Conservation (phyloP, 2,329 filamentous ascomycete genomes). For the Neonectria sp. region DNA sequence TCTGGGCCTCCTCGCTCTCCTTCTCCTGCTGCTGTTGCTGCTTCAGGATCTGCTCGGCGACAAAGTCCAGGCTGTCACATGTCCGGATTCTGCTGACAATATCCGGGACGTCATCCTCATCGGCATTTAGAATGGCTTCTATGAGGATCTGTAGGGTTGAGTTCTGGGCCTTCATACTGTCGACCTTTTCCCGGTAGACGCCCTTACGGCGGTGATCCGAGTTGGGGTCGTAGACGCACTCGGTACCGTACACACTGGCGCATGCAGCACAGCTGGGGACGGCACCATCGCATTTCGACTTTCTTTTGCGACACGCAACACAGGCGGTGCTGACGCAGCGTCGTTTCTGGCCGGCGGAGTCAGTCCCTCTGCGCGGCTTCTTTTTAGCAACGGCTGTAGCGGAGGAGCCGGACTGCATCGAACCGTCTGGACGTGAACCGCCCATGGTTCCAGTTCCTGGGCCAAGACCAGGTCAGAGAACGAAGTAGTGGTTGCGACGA, state of each 20-base stretch:
- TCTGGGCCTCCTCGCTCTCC: constrained; percentile 59
- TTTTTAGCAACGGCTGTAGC: constrained; percentile 55
- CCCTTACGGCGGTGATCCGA: constrained; percentile 97
- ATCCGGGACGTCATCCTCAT: constrained; percentile 86
- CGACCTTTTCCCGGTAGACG: constrained; percentile 94
- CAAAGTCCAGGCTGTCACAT: constrained; percentile 77
- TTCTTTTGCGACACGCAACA: constrained; percentile 83
- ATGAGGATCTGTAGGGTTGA: constrained; percentile 94
- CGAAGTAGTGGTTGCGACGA: not conserved
- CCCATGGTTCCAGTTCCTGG: constrained; percentile 37
- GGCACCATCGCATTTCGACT: constrained; percentile 93
- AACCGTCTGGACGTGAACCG: constrained; percentile 30
- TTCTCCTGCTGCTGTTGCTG: constrained; percentile 53
- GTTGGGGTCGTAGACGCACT: constrained; percentile 95
- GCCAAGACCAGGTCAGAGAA: constrained; percentile 19
- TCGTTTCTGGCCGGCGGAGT: constrained; percentile 72
- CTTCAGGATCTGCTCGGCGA: constrained; percentile 69
- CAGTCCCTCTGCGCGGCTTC: constrained; percentile 65
- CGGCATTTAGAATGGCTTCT: constrained; percentile 91
- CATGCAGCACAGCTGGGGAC: constrained; percentile 95
- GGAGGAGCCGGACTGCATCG: constrained; percentile 32
- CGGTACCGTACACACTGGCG: constrained; percentile 90
- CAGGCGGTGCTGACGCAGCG: constrained; percentile 89
- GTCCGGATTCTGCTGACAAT: constrained; percentile 91
- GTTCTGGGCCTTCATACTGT: constrained; percentile 87